Evolutionary conservation across 1,139 yeast genomes (phyloP), one percentile per base, ranked within the genome.

Genomic region (Nakaseomyces delphensis): DNA sequence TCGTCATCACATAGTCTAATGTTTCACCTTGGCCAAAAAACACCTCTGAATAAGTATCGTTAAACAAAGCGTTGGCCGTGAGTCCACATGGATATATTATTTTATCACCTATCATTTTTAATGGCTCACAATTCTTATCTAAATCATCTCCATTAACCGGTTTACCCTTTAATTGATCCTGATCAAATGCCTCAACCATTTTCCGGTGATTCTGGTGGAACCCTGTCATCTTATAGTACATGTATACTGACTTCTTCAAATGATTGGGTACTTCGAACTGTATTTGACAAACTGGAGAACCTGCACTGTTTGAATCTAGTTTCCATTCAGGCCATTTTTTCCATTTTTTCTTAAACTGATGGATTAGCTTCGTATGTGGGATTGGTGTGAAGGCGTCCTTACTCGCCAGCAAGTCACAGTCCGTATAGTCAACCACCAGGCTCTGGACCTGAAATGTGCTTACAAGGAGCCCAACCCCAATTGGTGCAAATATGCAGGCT

Each of bases 21-120:
- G 66, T 49, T 48, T 76, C 77, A 40, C 49, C 48, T 6, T 43
- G 32, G 11, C 59, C 60, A 9, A 27, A 40, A 5, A 61, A 44
- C 3, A 35, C 27, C 9, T 69, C 60, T 3, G 76, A 59, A 54
- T 71, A 82, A 2, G 96, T 82, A 57, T 91, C 98, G 63, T 93
- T 91, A 68, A 91, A 91, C 56, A 79, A 60, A 1, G 97, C 82
- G 64, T 91, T 91, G 43, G 98, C 96, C 59, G 91, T 87, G 47
- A 91, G 70, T 0, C 98, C 98, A 67, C 98, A 91, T 5, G 98
- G 98, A 61, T 91, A 91, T 51, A 76, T 71, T 20, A 74, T 77
- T 46, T 69, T 68, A 9, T 82, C 84, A 28, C 79, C 71, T 0
- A 57, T 59, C 21, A 54, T 69, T 7, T 70, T 57, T 55, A 91